Evolutionary conservation across 2,329 filamentous ascomycete genomes (phyloP).

Genomic region (Botrytis medusae): DNA sequence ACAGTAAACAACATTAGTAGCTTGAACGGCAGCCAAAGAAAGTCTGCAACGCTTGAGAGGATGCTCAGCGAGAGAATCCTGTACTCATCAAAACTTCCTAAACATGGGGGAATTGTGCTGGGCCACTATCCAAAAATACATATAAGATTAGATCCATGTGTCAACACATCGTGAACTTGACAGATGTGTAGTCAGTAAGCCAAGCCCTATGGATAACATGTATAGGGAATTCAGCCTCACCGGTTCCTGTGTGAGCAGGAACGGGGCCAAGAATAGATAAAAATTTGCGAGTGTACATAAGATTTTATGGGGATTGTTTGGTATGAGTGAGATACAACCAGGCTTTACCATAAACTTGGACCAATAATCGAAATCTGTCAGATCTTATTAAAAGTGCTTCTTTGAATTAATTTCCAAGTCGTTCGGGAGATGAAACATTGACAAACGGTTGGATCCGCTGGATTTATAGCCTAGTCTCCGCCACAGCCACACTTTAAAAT

Average conservation of each 20-base stretch:
- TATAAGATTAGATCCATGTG: not conserved
- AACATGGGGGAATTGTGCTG: not conserved
- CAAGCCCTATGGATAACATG: not conserved
- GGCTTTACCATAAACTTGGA: not conserved
- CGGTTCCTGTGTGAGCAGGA: not conserved
- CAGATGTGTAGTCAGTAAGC: not conserved
- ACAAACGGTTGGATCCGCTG: not conserved
- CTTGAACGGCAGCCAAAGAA: not conserved
- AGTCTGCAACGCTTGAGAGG: not conserved
- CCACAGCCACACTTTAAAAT: conserved; percentile 18
- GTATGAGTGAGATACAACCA: not conserved
- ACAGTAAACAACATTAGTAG: not conserved
- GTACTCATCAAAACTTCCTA: not conserved
- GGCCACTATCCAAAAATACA: not conserved
- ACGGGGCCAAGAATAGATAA: not conserved
- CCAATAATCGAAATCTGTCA: not conserved
- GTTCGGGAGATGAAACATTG: not conserved
- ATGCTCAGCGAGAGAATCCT: not conserved
- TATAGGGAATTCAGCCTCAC: not conserved
- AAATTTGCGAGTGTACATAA: not conserved
- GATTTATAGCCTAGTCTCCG: not conserved
- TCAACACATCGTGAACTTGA: not conserved
- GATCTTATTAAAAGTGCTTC: not conserved
- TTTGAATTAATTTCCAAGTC: not conserved
- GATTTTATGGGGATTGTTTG: not conserved